Evolutionary conservation across 129 eudicot species (phyloP).

Genomic region (Chrysanthemum lavandulifolium): DNA sequence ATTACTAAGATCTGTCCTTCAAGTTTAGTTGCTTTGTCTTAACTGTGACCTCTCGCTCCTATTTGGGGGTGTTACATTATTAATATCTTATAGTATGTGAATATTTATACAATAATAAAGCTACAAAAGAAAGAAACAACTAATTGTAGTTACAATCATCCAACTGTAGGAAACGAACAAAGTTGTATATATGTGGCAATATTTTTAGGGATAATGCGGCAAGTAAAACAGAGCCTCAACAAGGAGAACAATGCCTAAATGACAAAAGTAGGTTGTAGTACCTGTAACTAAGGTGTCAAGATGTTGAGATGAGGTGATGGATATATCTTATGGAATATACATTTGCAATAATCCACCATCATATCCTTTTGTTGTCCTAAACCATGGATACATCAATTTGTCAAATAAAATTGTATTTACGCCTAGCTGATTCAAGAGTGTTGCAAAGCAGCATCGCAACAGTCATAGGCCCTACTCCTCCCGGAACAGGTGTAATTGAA

Average conservation of each 20-base stretch:
- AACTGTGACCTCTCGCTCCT: too few relatives aligned
- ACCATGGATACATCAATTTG: slow-evolving; percentile 2
- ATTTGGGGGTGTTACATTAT: not conserved
- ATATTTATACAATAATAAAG: not conserved
- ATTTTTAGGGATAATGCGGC: not conserved
- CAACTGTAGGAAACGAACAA: too few relatives aligned
- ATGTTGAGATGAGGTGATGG: too few relatives aligned
- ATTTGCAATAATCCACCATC: slow-evolving; percentile 10
- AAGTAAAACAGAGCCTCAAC: not conserved
- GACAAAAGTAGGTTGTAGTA: not conserved
- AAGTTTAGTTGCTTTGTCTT: too few relatives aligned
- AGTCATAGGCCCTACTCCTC: slow-evolving; percentile 95
- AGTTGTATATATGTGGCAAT: too few relatives aligned
- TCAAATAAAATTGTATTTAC: slow-evolving; percentile 34
- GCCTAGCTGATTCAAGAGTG: slow-evolving; percentile 71
- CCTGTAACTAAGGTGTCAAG: not conserved
- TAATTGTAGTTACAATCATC: not conserved
- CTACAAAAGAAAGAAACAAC: not conserved
- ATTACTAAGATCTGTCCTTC: too few relatives aligned
- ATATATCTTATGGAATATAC: slow-evolving; percentile 9
- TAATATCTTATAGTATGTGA: not conserved
- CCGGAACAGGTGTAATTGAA: slow-evolving; percentile 82
- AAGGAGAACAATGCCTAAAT: not conserved
- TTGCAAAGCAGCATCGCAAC: slow-evolving; percentile 77
- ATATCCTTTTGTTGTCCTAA: not conserved